Conservation (phyloP, 2,329 filamentous ascomycete species). For the Hypocrella siamensis region DNA sequence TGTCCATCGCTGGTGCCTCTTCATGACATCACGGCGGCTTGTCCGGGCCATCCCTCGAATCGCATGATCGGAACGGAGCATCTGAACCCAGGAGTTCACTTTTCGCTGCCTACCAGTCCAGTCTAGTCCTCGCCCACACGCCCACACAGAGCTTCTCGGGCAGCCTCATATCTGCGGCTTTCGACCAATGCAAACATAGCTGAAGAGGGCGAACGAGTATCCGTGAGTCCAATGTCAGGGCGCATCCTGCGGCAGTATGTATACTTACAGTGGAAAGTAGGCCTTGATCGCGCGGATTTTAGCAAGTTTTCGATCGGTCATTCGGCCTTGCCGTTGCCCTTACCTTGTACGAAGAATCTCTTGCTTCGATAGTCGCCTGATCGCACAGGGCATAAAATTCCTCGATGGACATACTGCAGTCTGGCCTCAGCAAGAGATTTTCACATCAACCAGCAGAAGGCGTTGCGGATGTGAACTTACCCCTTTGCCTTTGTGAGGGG, state of each 20-base stretch:
- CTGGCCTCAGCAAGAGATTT: not conserved
- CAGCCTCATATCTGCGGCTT: conserved; percentile 24
- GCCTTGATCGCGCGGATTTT: conserved; percentile 21
- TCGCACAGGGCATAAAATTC: conserved; percentile 41
- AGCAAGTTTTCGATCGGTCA: not conserved
- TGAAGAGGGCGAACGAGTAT: conserved; percentile 10
- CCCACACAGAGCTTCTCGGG: conserved; percentile 6
- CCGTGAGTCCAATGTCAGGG: not conserved
- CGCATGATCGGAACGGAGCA: too few species aligned
- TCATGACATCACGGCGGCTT: too few species aligned
- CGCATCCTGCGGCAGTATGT: conserved; percentile 5
- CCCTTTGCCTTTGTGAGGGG: conserved; percentile 35
- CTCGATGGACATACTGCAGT: conserved; percentile 36
- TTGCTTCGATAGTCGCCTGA: conserved; percentile 37
- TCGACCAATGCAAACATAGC: conserved; percentile 47
- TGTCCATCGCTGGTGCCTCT: too few species aligned
- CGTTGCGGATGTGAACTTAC: conserved; percentile 17
- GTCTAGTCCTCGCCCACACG: too few species aligned
- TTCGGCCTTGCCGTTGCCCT: not conserved
- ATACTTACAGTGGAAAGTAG: conserved; percentile 43
- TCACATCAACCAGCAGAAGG: not conserved
- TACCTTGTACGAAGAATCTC: conserved; percentile 40
- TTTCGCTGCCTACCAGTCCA: not conserved
- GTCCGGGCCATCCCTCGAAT: too few species aligned
- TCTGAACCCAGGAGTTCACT: not conserved